These are phyloP conservation scores for Cenchrus purpureus DNA, from an alignment of 176 grass and related monocot species.

Conservation along the genomic window DNA sequence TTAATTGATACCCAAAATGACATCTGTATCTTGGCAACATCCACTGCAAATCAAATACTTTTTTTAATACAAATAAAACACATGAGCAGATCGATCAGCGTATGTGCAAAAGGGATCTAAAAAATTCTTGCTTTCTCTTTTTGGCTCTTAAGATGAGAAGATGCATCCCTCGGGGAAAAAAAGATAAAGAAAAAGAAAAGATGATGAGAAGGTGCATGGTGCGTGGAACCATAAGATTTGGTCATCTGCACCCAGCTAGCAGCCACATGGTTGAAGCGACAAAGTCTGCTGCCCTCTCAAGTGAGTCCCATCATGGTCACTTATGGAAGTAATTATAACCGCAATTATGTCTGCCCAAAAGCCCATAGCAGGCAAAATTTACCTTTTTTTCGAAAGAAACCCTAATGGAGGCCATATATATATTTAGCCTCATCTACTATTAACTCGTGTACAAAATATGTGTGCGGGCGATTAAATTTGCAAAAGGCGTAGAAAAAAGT, in stretches of 20 bases:
- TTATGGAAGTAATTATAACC: constrained; percentile 50
- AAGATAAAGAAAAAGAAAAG: not conserved
- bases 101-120: not conserved
- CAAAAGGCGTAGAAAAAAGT: not conserved
- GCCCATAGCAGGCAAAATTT: constrained; percentile 17
- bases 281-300: constrained; percentile 39
- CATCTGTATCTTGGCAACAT: not conserved
- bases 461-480: not conserved
- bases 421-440: not conserved
- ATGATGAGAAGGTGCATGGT: not conserved
- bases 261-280: constrained; percentile 35
- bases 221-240: constrained; percentile 34
- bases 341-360: constrained; percentile 49
- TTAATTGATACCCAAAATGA: not conserved
- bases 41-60: not conserved
- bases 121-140: not conserved
- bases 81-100: constrained; percentile 4
- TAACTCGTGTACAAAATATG: not conserved
- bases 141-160: constrained; percentile 14
- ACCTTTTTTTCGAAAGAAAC: constrained; percentile 26
- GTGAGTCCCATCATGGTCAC: constrained; percentile 53
- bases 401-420: constrained; percentile 28
- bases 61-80: not conserved
- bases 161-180: not conserved
- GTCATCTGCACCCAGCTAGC: constrained; percentile 35